phyloP scores from a whole-genome alignment of 2,329 filamentous ascomycete species.

The Ophiostoma perfectum region DNA sequence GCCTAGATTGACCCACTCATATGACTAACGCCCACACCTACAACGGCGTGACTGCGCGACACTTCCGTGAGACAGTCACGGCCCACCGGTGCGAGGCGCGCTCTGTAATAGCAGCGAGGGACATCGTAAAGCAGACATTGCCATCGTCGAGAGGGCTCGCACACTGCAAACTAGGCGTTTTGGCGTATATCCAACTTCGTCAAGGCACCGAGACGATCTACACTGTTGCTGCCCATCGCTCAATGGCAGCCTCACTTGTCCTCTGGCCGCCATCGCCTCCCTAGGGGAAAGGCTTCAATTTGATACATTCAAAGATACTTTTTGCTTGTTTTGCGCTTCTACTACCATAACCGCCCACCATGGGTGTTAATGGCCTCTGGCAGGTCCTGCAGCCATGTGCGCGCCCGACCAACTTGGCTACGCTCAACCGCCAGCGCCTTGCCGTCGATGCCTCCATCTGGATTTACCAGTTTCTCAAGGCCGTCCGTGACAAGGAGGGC shows the following conservation, averaged over 20 bases:
- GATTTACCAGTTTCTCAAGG: conserved; percentile 99
- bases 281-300: background rate
- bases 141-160: no score
- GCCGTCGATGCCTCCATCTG: conserved; percentile 98
- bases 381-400: conserved; percentile 92
- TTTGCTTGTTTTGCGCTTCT: background rate
- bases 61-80: conserved; percentile 20
- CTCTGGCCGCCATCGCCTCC: conserved; percentile 5
- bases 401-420: conserved; percentile 91
- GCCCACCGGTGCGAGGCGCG: conserved; percentile 6
- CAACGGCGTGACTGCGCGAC: conserved; percentile 25
- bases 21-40: background rate
- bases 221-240: background rate
- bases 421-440: conserved; percentile 90
- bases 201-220: background rate
- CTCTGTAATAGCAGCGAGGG: background rate
- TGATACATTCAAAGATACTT: background rate
- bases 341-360: conserved; percentile 37
- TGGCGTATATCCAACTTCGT: background rate
- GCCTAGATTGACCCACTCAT: conserved; percentile 6
- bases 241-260: conserved; percentile 13
- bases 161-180: background rate
- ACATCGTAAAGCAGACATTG: background rate
- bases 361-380: conserved; percentile 99
- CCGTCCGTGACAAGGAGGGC: conserved; percentile 95